Evolutionary conservation across 148 eudicot species (phyloP).

Genomic region (Vaccinium myrtillus): DNA sequence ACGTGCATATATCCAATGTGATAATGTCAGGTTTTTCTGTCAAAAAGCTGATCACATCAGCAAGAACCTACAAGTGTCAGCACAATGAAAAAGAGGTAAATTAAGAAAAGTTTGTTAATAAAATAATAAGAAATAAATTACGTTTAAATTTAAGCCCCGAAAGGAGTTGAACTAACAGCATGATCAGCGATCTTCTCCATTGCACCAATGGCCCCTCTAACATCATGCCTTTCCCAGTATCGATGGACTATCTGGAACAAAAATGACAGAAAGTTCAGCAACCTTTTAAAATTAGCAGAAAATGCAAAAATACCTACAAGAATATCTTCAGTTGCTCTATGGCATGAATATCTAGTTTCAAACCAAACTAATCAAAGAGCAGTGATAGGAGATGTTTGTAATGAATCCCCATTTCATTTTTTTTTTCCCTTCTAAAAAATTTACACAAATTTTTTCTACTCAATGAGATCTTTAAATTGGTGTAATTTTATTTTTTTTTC

Average conservation of each 20-base stretch:
- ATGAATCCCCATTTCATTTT: not conserved
- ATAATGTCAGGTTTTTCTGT: constrained; percentile 69
- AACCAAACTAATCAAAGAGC: not conserved
- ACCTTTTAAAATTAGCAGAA: not conserved
- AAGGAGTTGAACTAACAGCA: constrained; percentile 55
- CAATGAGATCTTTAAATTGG: no score
- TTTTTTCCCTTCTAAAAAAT: not conserved
- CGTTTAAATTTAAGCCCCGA: not conserved
- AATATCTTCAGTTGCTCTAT: not conserved
- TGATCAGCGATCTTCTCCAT: constrained; percentile 88
- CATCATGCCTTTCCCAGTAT: constrained; percentile 85
- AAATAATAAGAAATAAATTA: not conserved
- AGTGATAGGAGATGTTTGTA: not conserved
- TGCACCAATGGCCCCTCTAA: constrained; percentile 78
- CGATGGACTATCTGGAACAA: constrained; percentile 62
- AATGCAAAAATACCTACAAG: not conserved
- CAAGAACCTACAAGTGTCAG: constrained; percentile 63
- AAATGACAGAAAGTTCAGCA: constrained; percentile 14
- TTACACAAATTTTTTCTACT: no score
- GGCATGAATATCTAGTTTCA: not conserved
- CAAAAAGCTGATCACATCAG: constrained; percentile 76
- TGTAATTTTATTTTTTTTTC: not conserved
- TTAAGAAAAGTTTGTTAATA: not conserved
- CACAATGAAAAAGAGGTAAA: not conserved
- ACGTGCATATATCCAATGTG: constrained; percentile 80